Evolutionary conservation across 2,329 filamentous ascomycete genomes (phyloP).

Genomic region (Fonsecaea pedrosoi): DNA sequence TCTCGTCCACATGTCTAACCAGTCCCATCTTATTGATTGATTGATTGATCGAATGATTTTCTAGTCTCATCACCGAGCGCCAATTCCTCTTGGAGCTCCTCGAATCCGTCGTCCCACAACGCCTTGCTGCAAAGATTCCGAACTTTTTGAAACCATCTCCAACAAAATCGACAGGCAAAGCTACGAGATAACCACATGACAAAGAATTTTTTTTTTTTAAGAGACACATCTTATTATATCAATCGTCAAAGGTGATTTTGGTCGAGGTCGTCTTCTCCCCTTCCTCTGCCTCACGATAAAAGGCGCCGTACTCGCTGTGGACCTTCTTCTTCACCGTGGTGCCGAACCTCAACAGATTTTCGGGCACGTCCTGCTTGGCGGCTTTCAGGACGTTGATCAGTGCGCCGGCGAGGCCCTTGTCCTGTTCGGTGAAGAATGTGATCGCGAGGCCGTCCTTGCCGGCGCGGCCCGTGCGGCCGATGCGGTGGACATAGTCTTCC

Average conservation of each 20-base stretch:
- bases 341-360: constrained; percentile 91
- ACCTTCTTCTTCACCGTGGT: constrained; percentile 99
- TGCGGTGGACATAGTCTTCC: constrained; percentile 97
- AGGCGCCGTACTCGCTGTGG: constrained; percentile 92
- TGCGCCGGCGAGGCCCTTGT: constrained; percentile 89
- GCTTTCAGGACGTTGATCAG: constrained; percentile 92
- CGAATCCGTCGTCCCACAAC: constrained; percentile 33
- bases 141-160: constrained; percentile 7
- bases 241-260: constrained; percentile 86
- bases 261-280: constrained; percentile 73
- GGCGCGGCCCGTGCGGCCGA: constrained; percentile 91
- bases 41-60: not conserved
- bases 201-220: not conserved
- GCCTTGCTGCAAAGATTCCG: constrained; percentile 35
- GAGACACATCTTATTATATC: constrained; percentile 21
- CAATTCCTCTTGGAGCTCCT: constrained; percentile 34
- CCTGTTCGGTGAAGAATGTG: constrained; percentile 92
- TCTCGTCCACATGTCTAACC: not conserved
- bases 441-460: constrained; percentile 88
- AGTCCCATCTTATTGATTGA: not conserved
- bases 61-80: constrained; percentile 33
- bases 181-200: not conserved
- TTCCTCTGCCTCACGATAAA: constrained; percentile 88
- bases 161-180: constrained; percentile 1
- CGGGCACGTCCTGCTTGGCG: constrained; percentile 89